These are phyloP conservation scores for Chionographis japonica DNA, from an alignment of 106 monocot species.

Conservation along the genomic window DNA sequence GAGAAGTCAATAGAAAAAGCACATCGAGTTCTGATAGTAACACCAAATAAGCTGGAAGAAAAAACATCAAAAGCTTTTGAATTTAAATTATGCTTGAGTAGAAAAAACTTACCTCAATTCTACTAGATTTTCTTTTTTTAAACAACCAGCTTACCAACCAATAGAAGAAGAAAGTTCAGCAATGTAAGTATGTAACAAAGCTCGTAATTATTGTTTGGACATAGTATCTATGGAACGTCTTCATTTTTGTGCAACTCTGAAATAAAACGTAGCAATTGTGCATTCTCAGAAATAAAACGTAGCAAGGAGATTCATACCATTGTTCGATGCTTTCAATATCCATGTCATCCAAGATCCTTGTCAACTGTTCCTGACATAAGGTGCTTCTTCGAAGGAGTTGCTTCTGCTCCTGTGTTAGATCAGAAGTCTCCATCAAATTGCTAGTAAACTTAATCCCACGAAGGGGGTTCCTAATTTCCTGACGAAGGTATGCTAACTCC, in stretches of 20 bases:
- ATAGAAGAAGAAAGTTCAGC: no score
- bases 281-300: not conserved
- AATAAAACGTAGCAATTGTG: not conserved
- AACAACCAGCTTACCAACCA: no score
- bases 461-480: slow-evolving; percentile 73
- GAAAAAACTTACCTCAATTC: no score
- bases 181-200: no score
- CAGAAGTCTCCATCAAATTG: slow-evolving; percentile 56
- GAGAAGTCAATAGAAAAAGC: no score
- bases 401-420: slow-evolving; percentile 57
- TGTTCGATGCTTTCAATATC: slow-evolving; percentile 82
- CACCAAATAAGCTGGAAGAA: no score
- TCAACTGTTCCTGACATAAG: slow-evolving; percentile 64
- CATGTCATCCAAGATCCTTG: slow-evolving; percentile 66
- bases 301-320: slow-evolving; percentile 38
- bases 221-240: no score
- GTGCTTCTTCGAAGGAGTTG: slow-evolving; percentile 45
- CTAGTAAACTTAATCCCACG: slow-evolving; percentile 59
- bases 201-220: no score
- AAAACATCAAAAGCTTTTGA: no score
- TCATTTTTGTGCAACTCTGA: not conserved
- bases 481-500: slow-evolving; percentile 53
- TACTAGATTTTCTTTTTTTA: no score
- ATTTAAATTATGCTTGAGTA: no score
- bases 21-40: no score